Base-by-base conservation (phyloP, 345 rosid species). In the Linum trigynum region DNA sequence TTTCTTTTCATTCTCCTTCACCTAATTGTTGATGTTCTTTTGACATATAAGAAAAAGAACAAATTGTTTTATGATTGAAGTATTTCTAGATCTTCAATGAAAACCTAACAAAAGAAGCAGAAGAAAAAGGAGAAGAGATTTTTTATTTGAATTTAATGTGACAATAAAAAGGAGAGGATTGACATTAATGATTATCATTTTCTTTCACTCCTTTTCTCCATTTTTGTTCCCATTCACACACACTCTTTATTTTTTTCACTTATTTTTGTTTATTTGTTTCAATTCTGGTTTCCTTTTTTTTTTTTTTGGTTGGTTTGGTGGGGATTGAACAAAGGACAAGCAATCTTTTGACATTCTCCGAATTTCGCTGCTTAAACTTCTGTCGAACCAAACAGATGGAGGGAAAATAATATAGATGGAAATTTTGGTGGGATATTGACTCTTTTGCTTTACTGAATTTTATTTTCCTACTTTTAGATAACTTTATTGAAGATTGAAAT, bases 331-430 rank as follows among this genome's bases (percentile, higher is more conserved):
- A 37, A 65, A 60, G 38, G 10, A 55, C 63, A 64, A 2, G 9
- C n/a, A 53, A 65, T 70, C 71, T 72, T 67, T 74, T 79, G 65
- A 6, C 14, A 15, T 15, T 48, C 73, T 74, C 89, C 97, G 79
- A 69, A 65, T 76, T 77, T 74, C 73, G 69, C 80, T 85, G 86
- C 89, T 82, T 71, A 70, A 82, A 83, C 76, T 68, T 53, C 83
- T 84, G 80, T 66, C 74, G 68, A 67, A 73, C 88, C 97, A 74
- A 79, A 84, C 92, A 87, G 64, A 78, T 84, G 88, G 88, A 78
- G 76, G 84, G 75, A 70, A 67, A 70, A 23, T 23, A 23, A 23
- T 23, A 48, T 56, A 73, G 70, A 61, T 10, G 53, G 11, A 48
- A 48, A 48, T 48, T 48, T 48, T 48, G 12, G 53, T 15, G 53